phyloP scores from a whole-genome alignment of 108 stramenopile species.

The Nannochloropsis gaditana region DNA sequence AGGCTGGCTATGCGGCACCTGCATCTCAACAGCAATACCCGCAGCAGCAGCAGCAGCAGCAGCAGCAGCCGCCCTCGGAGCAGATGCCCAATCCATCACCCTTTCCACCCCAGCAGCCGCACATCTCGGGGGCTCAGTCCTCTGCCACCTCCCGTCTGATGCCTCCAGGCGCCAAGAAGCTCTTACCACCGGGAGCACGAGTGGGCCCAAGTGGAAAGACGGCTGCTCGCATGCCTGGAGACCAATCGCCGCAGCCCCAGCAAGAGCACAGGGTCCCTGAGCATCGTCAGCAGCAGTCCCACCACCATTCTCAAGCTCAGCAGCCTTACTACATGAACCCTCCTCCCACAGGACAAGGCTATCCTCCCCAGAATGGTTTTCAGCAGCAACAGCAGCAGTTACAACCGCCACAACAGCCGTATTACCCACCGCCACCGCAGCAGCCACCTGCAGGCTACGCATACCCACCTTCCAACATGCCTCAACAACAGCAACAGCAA shows the following conservation, averaged over 20 bases:
- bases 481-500: neutral
- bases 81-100: neutral
- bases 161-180: neutral
- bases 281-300: no score
- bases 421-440: neutral
- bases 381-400: neutral
- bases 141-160: neutral
- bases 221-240: no score
- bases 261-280: no score
- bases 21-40: neutral
- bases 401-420: neutral
- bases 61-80: neutral
- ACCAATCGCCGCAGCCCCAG: no score
- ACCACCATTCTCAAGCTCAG: no score
- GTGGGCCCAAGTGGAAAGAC: no score
- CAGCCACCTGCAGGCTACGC: neutral
- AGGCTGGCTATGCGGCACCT: neutral
- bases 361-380: no score
- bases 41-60: neutral
- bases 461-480: neutral
- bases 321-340: no score
- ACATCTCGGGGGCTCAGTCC: neutral
- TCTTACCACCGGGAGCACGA: neutral
- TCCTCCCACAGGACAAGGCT: no score
- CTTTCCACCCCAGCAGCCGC: neutral